These are phyloP conservation scores for Perkinsus chesapeaki DNA, from an alignment of 169 alveolate genomes.

Conservation along the genomic window DNA sequence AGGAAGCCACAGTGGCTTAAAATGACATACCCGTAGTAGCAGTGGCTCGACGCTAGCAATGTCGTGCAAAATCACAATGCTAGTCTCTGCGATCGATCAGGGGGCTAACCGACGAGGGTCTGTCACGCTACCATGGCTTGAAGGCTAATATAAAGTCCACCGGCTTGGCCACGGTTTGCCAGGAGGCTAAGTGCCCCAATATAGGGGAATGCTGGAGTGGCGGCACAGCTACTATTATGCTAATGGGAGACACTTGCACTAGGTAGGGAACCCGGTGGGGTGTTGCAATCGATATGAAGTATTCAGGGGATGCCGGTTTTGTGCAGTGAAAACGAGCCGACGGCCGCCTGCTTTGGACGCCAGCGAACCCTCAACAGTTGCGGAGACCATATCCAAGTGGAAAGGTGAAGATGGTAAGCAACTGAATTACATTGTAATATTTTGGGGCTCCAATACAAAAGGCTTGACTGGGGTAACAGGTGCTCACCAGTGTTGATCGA, in stretches of 20 bases:
- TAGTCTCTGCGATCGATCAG: background rate
- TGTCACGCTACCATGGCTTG: background rate
- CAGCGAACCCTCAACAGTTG: constrained; percentile 48
- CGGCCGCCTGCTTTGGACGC: constrained; percentile 56
- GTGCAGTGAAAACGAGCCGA: constrained; percentile 49
- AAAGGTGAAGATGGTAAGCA: constrained; percentile 37
- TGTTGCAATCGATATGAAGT: background rate
- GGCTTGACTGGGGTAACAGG: constrained; percentile 1
- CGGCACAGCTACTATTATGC: constrained; percentile 60
- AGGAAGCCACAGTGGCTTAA: background rate
- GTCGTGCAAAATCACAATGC: background rate
- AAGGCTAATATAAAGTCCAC: constrained; percentile 7
- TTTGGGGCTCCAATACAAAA: background rate
- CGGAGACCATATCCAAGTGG: constrained; percentile 53
- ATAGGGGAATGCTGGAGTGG: constrained; percentile 62
- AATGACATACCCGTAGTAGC: background rate
- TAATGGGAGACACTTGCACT: constrained; percentile 60
- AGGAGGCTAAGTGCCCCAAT: constrained; percentile 62
- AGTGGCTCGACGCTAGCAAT: background rate
- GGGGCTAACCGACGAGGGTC: background rate
- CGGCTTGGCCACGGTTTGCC: constrained; percentile 41
- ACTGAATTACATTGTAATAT: background rate
- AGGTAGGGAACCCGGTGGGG: background rate
- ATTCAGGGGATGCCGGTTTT: constrained; percentile 46
- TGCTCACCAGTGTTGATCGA: constrained; percentile 54